Base-by-base conservation (phyloP, 192 early-diverging fungal genomes). In the Nowakowskiella sp. region DNA sequence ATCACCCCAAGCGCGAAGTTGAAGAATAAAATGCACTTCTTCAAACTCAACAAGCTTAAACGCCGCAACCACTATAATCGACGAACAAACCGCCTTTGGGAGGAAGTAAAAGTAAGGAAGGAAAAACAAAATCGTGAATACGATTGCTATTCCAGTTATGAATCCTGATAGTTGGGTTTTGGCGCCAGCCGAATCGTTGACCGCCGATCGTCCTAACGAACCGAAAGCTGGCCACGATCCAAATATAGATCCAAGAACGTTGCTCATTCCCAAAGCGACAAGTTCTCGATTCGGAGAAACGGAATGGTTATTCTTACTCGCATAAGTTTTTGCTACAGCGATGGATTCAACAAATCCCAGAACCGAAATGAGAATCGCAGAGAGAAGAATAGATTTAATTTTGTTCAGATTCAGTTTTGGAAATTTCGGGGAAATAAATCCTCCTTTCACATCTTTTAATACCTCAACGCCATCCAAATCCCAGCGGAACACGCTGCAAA, bases 271-370 rank as follows among this genome's bases (percentile, higher is more conserved):
- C 51, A 99, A 68, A 2, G 94, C 95, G 31, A 99, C 94, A 28
- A 99, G 74, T 65, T 99, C 95, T 32, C 95, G 84, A 59, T 99
- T 99, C 6, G 94, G 85, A 9, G 87, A 90, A 33, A 97, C 86
- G 4, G 84, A 69, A 58, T 97, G 95, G 66, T 92, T 88, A 72
- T 94, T 87, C 43, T 88, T 81, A 48, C 81, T 83, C 0, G 92
- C 85, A 62, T 92, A 97, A 24, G 89, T 89, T 59, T 95, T 92
- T 2, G 91, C 85, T 16, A 94, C 86, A 24, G 87, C 92, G 57
- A 99, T 87, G 21, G 90, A 89, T 69, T 99, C 95, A 21, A 99
- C 94, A 61, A 99, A 94, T 2, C 95, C 95, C 57, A 99, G 88
- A 63, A 96, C 83, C 31, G 95, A 85, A 47, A 96, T 92, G 16